Base-by-base conservation (phyloP, 805 yeast species). In the Cyberlindnera xishuangbannaensis region DNA sequence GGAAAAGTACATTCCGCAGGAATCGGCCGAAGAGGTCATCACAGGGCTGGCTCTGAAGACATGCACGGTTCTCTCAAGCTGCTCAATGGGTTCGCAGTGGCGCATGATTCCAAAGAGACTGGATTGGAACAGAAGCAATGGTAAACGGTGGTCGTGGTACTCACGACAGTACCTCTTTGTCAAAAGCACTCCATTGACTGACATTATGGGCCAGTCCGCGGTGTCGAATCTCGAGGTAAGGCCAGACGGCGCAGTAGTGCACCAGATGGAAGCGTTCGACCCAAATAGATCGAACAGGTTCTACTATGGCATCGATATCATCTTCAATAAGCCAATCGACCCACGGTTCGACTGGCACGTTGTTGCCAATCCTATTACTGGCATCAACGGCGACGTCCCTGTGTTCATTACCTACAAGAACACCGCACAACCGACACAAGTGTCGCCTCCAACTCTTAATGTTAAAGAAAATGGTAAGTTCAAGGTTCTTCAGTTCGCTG, bases 401-500 rank as follows among this genome's bases (percentile, higher is more conserved):
- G 45, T 43, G 10, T 51, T 33, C 30, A 27, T 54, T 15, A 50
- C 58, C 30, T 22, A 48, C 41, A 29, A 37, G 33, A 27, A 58
- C 50, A n/a, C 33, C 11, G 25, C 34, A 3, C 28, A 21, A 12
- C 5, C 19, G 7, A 1, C 7, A 9, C 24, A 29, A 40, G 39
- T 27, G 27, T 31, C 18, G 28, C 40, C 31, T 3, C 50, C 19
- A 25, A 13, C 31, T 13, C 22, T 26, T 16, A 20, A 38, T 31
- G 51, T 68, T 12, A 47, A 59, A 9, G 40, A 58, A 2, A 51
- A 68, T 15, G 76, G 75, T 5, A 70, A 65, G 34, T 84, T 79
- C 58, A 90, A 83, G 55, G 79, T 92, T 26, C 58, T 86, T 9
- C 98, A 92, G 57, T 74, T 90, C 5, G 95, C 97, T 1, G 97